These are phyloP conservation scores for Kwoniella shandongensis DNA, from an alignment of 768 basidiomycete genomes.

Conservation along the genomic window DNA sequence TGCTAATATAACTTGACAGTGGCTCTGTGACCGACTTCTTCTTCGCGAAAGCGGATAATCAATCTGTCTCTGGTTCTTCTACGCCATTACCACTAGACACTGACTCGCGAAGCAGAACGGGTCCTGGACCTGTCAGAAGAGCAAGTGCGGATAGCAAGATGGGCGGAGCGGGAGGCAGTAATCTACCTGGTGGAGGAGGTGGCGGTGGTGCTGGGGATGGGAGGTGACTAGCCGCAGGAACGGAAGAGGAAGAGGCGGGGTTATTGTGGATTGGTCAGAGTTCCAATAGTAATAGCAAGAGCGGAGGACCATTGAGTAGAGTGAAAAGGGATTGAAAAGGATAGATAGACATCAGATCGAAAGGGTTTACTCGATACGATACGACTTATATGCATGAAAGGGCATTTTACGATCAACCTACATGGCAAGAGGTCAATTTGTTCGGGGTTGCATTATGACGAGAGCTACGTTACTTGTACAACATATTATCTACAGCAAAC, in stretches of 20 bases:
- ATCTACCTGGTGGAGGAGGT: constrained; percentile 2
- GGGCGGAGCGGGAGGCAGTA: background rate
- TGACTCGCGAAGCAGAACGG: background rate
- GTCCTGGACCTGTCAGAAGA: background rate
- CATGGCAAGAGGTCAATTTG: too few species aligned
- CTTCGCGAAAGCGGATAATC: constrained; percentile 46
- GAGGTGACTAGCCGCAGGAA: background rate
- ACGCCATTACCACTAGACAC: background rate
- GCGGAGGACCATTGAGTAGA: too few species aligned
- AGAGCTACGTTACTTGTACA: too few species aligned
- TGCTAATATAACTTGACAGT: constrained; percentile 20
- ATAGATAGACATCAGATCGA: too few species aligned
- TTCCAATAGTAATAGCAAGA: too few species aligned
- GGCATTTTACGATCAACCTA: too few species aligned
- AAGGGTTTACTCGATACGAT: too few species aligned
- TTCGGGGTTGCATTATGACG: too few species aligned
- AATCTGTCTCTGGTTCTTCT: background rate
- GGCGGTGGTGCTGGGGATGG: constrained; percentile 5
- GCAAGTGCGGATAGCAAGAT: background rate
- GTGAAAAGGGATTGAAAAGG: too few species aligned
- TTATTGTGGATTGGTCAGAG: background rate
- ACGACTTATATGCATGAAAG: too few species aligned
- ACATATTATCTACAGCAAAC: too few species aligned
- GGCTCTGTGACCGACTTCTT: constrained; percentile 54
- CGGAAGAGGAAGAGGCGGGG: background rate